Percentiles rank a stretch among this genome's conserved stretches.
Evolutionary conservation across 129 eudicot genomes (phyloP).

Genomic region (Lactuca sativa): DNA sequence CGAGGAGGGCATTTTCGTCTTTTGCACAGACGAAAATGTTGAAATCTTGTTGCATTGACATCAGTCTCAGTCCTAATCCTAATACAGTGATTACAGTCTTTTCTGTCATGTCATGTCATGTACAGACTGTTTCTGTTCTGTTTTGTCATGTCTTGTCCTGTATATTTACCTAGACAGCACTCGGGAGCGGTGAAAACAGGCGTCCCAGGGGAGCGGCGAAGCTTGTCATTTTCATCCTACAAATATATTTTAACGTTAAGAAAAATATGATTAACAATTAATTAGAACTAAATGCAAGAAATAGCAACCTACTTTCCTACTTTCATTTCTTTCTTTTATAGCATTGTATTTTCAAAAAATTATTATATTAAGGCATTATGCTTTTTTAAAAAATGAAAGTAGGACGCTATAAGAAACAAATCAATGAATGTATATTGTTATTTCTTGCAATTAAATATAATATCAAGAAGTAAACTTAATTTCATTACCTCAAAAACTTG

Average conservation of each 20-base stretch:
- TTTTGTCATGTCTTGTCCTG: neutral
- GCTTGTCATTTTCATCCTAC: conserved; percentile 86
- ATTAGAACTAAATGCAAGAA: too few relatives aligned
- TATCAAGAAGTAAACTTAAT: too few relatives aligned
- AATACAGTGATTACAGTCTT: neutral
- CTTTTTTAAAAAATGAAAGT: too few relatives aligned
- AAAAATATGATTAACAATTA: neutral
- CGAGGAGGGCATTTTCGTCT: neutral
- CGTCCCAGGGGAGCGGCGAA: conserved; percentile 98
- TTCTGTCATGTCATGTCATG: neutral
- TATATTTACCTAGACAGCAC: conserved; percentile 78
- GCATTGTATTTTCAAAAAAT: too few relatives aligned
- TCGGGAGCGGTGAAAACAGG: conserved; percentile 99
- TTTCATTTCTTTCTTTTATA: neutral
- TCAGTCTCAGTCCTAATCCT: too few relatives aligned
- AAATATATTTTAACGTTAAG: conserved; percentile 9
- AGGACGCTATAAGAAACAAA: too few relatives aligned
- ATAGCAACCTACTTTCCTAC: neutral
- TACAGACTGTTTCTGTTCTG: neutral
- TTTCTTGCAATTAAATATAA: too few relatives aligned
- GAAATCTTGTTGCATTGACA: too few relatives aligned
- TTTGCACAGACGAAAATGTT: too few relatives aligned
- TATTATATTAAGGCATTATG: too few relatives aligned
- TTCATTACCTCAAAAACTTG: conserved; percentile 88
- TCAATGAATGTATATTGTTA: too few relatives aligned